Evolutionary conservation across 2,329 filamentous ascomycete species (phyloP).

Genomic region (Phyllachora maydis): DNA sequence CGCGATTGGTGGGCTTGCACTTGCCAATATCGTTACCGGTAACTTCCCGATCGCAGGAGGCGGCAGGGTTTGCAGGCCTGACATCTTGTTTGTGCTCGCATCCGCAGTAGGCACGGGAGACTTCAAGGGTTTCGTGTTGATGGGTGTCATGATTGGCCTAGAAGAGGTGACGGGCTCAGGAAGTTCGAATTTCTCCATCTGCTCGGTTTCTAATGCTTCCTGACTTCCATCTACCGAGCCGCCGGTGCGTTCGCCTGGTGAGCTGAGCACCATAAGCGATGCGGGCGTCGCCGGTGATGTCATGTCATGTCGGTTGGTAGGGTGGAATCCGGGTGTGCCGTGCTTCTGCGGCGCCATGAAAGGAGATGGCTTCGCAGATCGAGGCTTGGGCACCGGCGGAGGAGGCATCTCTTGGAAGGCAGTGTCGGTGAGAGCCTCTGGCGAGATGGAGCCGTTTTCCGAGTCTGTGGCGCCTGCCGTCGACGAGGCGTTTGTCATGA

Average conservation of each 20-base stretch:
- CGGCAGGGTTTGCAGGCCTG: constrained; percentile 24
- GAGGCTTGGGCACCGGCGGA: constrained; percentile 43
- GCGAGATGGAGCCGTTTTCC: constrained; percentile 43
- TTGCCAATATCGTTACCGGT: constrained; percentile 26
- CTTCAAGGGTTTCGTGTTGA: constrained; percentile 18
- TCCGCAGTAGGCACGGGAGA: constrained; percentile 12
- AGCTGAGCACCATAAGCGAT: constrained; percentile 61
- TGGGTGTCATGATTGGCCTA: constrained; percentile 22
- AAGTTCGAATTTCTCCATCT: constrained; percentile 39
- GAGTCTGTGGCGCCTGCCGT: constrained; percentile 29
- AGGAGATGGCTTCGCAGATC: constrained; percentile 45
- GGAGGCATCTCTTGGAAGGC: constrained; percentile 30
- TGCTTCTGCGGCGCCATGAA: constrained; percentile 36
- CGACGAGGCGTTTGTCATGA: constrained; percentile 11
- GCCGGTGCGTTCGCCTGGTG: constrained; percentile 25
- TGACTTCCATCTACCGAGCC: constrained; percentile 16
- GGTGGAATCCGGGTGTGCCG: constrained; percentile 7
- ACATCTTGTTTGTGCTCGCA: constrained; percentile 23
- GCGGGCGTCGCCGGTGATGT: constrained; percentile 63
- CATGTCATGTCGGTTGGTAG: constrained; percentile 16
- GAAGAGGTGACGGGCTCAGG: constrained; percentile 46
- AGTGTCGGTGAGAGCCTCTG: constrained; percentile 34
- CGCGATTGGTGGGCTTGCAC: constrained; percentile 43
- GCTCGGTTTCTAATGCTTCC: no score
- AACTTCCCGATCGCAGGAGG: constrained; percentile 24